Percentiles rank a stretch among this genome's conserved stretches.
Evolutionary conservation across 2,329 filamentous ascomycete species (phyloP).

Genomic region (Sporothrix pallida): DNA sequence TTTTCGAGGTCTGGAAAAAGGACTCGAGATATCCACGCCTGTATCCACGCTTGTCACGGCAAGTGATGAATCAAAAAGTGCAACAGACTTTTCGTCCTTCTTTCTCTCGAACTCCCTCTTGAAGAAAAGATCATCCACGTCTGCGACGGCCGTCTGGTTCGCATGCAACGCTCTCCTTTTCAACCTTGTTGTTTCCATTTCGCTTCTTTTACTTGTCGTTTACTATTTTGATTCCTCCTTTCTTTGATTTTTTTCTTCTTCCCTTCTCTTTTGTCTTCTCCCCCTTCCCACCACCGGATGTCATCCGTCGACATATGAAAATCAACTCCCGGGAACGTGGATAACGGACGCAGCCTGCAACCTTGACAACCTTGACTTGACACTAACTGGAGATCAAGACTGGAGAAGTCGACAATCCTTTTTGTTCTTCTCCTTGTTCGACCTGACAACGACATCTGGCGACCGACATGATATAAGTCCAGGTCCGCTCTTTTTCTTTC

Average conservation of each 20-base stretch:
- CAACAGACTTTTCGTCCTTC: too few relatives aligned
- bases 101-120: not conserved
- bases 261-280: not conserved
- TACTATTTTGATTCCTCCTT: too few relatives aligned
- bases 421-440: too few relatives aligned
- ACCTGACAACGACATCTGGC: not conserved
- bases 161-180: slow-evolving; percentile 10
- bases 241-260: not conserved
- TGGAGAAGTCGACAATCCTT: too few relatives aligned
- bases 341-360: not conserved
- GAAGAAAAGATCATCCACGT: slow-evolving; percentile 8
- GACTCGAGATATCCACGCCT: not conserved
- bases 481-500: not conserved
- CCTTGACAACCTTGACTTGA: not conserved
- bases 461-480: slow-evolving; percentile 5
- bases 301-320: not conserved
- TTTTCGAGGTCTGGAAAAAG: not conserved
- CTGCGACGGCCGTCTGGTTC: not conserved
- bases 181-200: not conserved
- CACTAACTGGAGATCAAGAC: not conserved
- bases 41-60: not conserved
- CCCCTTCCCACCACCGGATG: not conserved
- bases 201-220: not conserved
- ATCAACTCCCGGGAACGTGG: not conserved
- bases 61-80: not conserved